phyloP scores from a whole-genome alignment of 2,329 filamentous ascomycete species.

The Pseudogymnoascus sp. region DNA sequence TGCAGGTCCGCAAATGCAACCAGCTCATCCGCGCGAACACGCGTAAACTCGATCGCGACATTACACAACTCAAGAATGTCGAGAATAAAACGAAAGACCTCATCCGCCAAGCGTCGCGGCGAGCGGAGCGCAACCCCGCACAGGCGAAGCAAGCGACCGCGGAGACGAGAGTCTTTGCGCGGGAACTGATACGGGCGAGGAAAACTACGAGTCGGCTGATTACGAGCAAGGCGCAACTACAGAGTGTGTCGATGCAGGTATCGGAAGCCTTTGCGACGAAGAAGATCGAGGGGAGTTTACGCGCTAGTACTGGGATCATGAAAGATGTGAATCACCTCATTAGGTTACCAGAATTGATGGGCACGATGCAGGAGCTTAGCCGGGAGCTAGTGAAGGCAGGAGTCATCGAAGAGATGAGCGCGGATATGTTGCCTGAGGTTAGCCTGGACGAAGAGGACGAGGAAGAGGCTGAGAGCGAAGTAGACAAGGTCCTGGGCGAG shows the following conservation, averaged over 20 bases:
- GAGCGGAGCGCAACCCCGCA: constrained; percentile 69
- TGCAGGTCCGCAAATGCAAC: constrained; percentile 90
- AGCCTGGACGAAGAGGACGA: constrained; percentile 65
- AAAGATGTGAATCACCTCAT: constrained; percentile 88
- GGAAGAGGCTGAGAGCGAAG: constrained; percentile 69
- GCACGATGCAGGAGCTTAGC: constrained; percentile 81
- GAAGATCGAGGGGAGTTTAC: constrained; percentile 90
- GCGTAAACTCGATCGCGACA: constrained; percentile 91
- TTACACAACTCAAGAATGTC: constrained; percentile 64
- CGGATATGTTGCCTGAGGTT: constrained; percentile 72
- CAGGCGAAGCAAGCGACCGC: constrained; percentile 69
- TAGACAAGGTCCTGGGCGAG: constrained; percentile 88
- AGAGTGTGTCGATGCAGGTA: constrained; percentile 93
- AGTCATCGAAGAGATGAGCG: constrained; percentile 96
- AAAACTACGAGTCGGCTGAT: constrained; percentile 65
- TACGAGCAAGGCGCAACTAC: constrained; percentile 84
- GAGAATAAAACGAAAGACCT: constrained; percentile 78
- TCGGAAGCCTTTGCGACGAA: constrained; percentile 91
- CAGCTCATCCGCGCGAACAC: constrained; percentile 79
- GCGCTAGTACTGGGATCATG: constrained; percentile 85
- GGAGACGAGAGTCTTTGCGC: constrained; percentile 81
- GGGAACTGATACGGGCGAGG: constrained; percentile 75
- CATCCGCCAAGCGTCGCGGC: constrained; percentile 74
- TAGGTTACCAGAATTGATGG: constrained; percentile 73
- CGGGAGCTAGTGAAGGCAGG: constrained; percentile 87